A percentile compares a stretch with the other conserved stretches of the same genome.
Evolutionary conservation across 1,139 yeast genomes (phyloP).

Genomic region (Diutina scorzettiae): DNA sequence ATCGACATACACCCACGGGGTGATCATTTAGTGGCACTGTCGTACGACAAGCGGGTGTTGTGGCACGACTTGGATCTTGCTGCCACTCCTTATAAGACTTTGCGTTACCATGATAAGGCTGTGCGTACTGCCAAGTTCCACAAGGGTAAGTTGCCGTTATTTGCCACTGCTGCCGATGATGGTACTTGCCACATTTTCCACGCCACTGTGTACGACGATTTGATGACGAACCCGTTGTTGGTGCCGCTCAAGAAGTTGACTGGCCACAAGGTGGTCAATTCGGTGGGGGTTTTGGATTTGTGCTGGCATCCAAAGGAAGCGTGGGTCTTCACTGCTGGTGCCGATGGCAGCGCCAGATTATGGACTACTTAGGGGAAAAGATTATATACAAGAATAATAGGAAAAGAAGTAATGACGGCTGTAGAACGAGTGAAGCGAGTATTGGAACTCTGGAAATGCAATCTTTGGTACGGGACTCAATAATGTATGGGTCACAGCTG

Average conservation of each 20-base stretch:
- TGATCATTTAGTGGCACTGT: conserved; percentile 83
- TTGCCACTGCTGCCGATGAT: conserved; percentile 96
- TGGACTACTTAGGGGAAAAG: conserved; percentile 87
- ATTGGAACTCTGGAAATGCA: no score
- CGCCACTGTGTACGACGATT: conserved; percentile 91
- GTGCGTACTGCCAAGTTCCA: conserved; percentile 85
- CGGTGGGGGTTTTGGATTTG: conserved; percentile 81
- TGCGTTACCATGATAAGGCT: conserved; percentile 91
- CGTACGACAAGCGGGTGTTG: conserved; percentile 87
- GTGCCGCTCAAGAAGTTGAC: conserved; percentile 92
- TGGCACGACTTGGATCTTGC: conserved; percentile 96
- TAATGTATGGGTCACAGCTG: no score
- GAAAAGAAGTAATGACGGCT: no score
- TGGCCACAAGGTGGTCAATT: conserved; percentile 76
- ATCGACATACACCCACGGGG: conserved; percentile 96
- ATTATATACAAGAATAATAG: background rate
- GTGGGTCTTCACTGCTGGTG: conserved; percentile 97
- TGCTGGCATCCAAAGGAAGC: conserved; percentile 98
- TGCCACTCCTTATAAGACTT: conserved; percentile 85
- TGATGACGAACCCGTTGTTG: conserved; percentile 87
- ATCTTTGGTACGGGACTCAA: no score
- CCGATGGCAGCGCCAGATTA: conserved; percentile 89
- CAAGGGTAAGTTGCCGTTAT: conserved; percentile 72
- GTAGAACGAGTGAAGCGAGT: no score
- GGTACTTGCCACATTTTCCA: conserved; percentile 92